Base-by-base conservation (phyloP, 2,329 filamentous ascomycete species). In the Aspergillus novoparasiticus region DNA sequence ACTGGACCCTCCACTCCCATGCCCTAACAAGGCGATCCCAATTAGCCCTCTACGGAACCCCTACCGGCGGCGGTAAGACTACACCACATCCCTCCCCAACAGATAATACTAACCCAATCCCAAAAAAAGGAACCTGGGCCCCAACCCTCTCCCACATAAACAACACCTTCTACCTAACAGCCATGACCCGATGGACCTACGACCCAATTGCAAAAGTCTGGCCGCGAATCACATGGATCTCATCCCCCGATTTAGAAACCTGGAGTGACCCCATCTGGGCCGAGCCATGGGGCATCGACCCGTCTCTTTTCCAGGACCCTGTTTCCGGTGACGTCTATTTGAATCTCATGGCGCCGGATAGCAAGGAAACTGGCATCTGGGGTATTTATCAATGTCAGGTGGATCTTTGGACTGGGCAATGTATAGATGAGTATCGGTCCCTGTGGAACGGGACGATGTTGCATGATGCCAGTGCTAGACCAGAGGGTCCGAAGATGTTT, bases 261-360 rank as follows among this genome's bases (percentile, higher is more conserved):
- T 59, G 60, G 60, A 56, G 56, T 12, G 60, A 62, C 11, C 34
- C 51, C 14, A 26, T 59, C n/a, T 62, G 60, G 60, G 56, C 12
- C n/a, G 60, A 62, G 10, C 57, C 60, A 12, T 56, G 39, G 26
- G 60, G 60, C 10, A 59, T 62, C 11, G 60, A 62, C 11, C 60
- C 60, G 6, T 39, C 54, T 19, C 36, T 62, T 2, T 62, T 55
- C 23, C 50, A 54, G 12, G 60, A 62, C 23, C 60, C 60, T 16
- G 60, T 51, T 11, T 59, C 60, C 19, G 48, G 53, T 19, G 32
- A 59, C 3, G 56, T 53, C 26, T 62, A 62, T 41, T 28, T 62
- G 14, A 62, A 50, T 21, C 28, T 62, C 6, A 62, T 62, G 60
- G 56, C 55, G 10, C 48, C 51, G n/a, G 43, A 50, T 21, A 56